Percentiles rank a stretch among this genome's conserved stretches.
These are phyloP conservation scores for Elongisporangium undulatum DNA, from an alignment of 352 stramenopile species.

Conservation along the genomic window DNA sequence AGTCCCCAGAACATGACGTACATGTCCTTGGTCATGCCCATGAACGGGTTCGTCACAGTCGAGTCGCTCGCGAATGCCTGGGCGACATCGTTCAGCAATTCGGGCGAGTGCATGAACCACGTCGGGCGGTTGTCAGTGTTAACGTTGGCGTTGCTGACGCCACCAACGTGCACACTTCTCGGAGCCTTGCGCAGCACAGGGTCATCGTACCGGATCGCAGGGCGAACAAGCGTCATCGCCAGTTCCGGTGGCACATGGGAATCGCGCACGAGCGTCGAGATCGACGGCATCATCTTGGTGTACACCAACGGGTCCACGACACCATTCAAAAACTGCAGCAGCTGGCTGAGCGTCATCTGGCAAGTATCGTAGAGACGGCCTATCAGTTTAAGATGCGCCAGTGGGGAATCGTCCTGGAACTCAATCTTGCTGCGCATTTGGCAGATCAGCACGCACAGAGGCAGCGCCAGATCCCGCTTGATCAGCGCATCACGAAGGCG, in stretches of 20 bases:
- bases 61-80: slow-evolving; percentile 24
- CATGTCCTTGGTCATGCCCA: slow-evolving; percentile 66
- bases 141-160: slow-evolving; percentile 20
- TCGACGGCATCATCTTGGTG: slow-evolving; percentile 62
- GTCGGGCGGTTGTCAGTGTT: slow-evolving; percentile 16
- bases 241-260: slow-evolving; percentile 73
- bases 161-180: slow-evolving; percentile 51
- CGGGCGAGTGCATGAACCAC: slow-evolving; percentile 67
- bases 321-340: slow-evolving; percentile 81
- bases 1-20: slow-evolving; percentile 86
- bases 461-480: slow-evolving; percentile 72
- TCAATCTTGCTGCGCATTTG: slow-evolving; percentile 85
- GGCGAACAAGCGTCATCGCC: slow-evolving; percentile 74
- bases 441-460: slow-evolving; percentile 76
- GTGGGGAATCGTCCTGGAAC: slow-evolving; percentile 52
- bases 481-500: slow-evolving; percentile 79
- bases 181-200: slow-evolving; percentile 54
- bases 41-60: slow-evolving; percentile 42
- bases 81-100: slow-evolving; percentile 57
- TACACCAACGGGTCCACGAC: slow-evolving; percentile 71
- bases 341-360: slow-evolving; percentile 81
- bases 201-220: slow-evolving; percentile 75
- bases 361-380: slow-evolving; percentile 79
- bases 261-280: slow-evolving; percentile 57
- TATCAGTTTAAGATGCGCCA: slow-evolving; percentile 75